Evolutionary conservation across 179 eudicot species (phyloP), one percentile per base, ranked within the genome.

Genomic region (Beta corolliflora): DNA sequence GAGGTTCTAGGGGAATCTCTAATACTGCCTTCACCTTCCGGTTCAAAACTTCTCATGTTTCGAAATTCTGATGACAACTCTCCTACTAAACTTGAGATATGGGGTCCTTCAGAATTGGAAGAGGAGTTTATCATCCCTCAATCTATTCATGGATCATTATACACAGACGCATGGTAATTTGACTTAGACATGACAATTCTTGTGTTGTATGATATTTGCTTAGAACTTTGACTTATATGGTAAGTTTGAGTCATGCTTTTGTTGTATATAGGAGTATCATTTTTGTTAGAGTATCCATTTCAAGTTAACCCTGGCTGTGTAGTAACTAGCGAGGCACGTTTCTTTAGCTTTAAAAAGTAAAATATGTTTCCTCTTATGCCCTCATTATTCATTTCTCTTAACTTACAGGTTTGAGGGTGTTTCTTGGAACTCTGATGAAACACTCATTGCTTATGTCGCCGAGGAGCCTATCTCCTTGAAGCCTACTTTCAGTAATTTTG

Each of bases 391-490:
- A 36, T 77, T 45, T 70, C 29, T 55, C 14, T 25, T 74, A 15
- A 18, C 21, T 66, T 21, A 73, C 82, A 95, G 98, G 99, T 95
- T 95, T 84, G 99, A 94, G 86, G 98, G 98, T 53, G 88, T 95
- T 75, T 94, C 98, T 19, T 95, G 99, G 99, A 92, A 89, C 74
- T 83, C 81, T 63, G 93, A 94, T 65, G 99, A 95, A 92, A 94
- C 90, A 77, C 77, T 84, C 29, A 82, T 95, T 85, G 98, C 99
- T 73, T 95, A 95, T 86, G 90, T 92, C 83, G 99, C 99, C 80
- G 99, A 95, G 87, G 98, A 95, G 81, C 96, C 94, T 45, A 72
- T 79, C 18, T 87, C 90, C 29, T 73, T 83, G 15, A 94, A 90
- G 85, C 92, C 97, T 9, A 85, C 87, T 10, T 95, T 95, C 78